A percentile compares a stretch with the other conserved stretches of the same genome.
phyloP scores from a whole-genome alignment of 2,329 filamentous ascomycete genomes.

The Ophiostoma piceae region DNA sequence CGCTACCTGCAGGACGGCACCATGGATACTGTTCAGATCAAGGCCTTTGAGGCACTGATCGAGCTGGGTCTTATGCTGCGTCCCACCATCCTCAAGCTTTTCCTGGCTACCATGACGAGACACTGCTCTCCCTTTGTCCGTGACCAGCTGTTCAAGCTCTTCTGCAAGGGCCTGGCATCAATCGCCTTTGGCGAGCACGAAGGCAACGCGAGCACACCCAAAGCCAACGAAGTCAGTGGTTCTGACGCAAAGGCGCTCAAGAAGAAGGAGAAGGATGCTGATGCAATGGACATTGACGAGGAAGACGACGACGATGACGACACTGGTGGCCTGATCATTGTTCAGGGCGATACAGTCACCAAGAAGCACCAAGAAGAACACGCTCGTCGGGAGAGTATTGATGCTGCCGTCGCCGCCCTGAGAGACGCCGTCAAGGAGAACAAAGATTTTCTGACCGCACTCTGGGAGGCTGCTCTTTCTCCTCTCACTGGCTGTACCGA shows the following conservation, averaged over 20 bases:
- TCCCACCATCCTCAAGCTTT: constrained; percentile 49
- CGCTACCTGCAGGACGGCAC: constrained; percentile 63
- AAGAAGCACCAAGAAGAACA: constrained; percentile 43
- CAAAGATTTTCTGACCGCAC: constrained; percentile 39
- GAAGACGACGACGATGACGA: constrained; percentile 32
- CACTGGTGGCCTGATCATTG: constrained; percentile 44
- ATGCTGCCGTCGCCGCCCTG: constrained; percentile 45
- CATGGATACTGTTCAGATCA: constrained; percentile 58
- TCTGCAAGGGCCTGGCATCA: constrained; percentile 55
- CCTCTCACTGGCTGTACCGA: constrained; percentile 44
- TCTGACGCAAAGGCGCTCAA: not conserved
- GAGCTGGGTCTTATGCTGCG: constrained; percentile 58
- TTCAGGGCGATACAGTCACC: constrained; percentile 41
- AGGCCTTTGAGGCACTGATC: constrained; percentile 59
- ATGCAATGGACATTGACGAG: not conserved
- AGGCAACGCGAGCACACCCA: constrained; percentile 35
- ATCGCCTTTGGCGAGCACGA: constrained; percentile 61
- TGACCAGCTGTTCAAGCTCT: constrained; percentile 53
- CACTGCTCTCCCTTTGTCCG: constrained; percentile 61
- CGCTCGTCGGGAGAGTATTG: constrained; percentile 45
- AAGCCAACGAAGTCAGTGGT: constrained; percentile 26
- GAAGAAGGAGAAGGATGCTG: constrained; percentile 39
- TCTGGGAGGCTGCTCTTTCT: constrained; percentile 49
- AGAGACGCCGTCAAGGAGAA: constrained; percentile 44
- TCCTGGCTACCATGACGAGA: constrained; percentile 55